Evolutionary conservation across 2,329 filamentous ascomycete genomes (phyloP).

Genomic region (Cordyceps javanica): DNA sequence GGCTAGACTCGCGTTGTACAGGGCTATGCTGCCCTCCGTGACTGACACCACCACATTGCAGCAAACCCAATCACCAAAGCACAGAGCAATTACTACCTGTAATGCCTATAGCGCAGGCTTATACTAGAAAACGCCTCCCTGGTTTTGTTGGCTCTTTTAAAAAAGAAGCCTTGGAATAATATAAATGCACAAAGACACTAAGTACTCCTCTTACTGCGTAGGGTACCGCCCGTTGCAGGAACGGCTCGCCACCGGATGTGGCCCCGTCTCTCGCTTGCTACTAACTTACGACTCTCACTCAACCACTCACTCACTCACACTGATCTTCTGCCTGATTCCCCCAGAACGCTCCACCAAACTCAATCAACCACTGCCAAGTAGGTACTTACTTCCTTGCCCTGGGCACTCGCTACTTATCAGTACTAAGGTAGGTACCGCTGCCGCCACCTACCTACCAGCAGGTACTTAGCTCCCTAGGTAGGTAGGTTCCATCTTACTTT

Average conservation of each 20-base stretch:
- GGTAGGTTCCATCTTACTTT: not conserved
- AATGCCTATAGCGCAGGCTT: too few species aligned
- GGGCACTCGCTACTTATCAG: too few species aligned
- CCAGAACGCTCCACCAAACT: slow-evolving; percentile 3
- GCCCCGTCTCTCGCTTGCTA: not conserved
- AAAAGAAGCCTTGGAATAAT: not conserved
- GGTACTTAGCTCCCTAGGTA: too few species aligned
- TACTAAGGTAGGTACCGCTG: not conserved
- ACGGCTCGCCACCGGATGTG: not conserved
- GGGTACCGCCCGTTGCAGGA: too few species aligned
- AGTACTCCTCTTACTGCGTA: not conserved
- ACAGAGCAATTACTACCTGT: too few species aligned
- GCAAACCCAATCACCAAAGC: too few species aligned
- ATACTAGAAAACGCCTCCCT: too few species aligned
- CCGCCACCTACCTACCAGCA: too few species aligned
- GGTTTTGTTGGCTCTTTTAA: too few species aligned
- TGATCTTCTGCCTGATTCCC: not conserved
- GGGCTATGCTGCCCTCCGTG: not conserved
- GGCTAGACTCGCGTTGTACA: too few species aligned
- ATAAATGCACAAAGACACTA: not conserved
- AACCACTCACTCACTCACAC: too few species aligned
- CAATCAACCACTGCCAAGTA: not conserved
- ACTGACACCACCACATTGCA: not conserved
- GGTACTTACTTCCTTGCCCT: not conserved
- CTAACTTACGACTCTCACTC: too few species aligned